phyloP scores from a whole-genome alignment of 192 early-diverging fungal species.

The Dissophora ornata region DNA sequence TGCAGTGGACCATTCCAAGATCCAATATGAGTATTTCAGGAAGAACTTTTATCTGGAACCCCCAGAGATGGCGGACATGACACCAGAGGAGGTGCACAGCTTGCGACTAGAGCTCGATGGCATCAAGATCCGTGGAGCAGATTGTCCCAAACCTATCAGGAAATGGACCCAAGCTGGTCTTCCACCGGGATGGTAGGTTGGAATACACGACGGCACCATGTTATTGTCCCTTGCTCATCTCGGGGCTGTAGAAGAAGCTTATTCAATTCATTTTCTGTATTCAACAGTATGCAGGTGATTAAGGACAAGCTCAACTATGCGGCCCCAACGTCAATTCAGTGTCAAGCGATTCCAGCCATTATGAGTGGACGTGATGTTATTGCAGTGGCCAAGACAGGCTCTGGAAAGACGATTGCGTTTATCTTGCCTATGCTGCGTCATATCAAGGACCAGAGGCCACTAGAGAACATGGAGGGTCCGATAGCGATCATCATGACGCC shows the following conservation, averaged over 20 bases:
- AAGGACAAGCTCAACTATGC: conserved; percentile 83
- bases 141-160: conserved; percentile 92
- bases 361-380: conserved; percentile 96
- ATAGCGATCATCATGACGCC: conserved; percentile 92
- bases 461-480: conserved; percentile 85
- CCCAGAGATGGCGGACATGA: conserved; percentile 85
- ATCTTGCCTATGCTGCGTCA: conserved; percentile 95
- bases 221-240: too few species aligned
- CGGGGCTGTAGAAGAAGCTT: too few species aligned
- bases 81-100: conserved; percentile 84
- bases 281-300: conserved; percentile 81
- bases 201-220: too few species aligned
- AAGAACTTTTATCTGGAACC: conserved; percentile 98
- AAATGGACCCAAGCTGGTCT: conserved; percentile 97
- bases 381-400: conserved; percentile 94
- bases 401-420: conserved; percentile 94
- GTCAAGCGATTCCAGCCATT: conserved; percentile 95
- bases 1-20: conserved; percentile 85
- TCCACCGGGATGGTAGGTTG: conserved; percentile 73
- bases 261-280: too few species aligned
- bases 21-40: conserved; percentile 88
- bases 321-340: conserved; percentile 89
- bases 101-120: conserved; percentile 89
- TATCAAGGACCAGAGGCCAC: conserved; percentile 88
- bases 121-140: conserved; percentile 89